Conservation (phyloP, 192 early-diverging fungal genomes). For the Backusella tuberculispora region DNA sequence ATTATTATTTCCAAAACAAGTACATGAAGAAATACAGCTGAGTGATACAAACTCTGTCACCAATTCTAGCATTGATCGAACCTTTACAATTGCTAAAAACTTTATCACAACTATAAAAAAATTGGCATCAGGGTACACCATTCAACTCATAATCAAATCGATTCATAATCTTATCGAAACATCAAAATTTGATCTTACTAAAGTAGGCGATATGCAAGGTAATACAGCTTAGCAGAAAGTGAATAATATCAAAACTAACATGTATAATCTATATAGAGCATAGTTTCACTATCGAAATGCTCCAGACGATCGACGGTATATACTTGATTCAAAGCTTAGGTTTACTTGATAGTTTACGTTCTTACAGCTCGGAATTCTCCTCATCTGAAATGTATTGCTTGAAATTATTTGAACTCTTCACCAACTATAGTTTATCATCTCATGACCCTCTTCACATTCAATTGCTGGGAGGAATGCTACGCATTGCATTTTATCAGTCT, state of each 20-base stretch:
- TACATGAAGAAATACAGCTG: constrained; percentile 3
- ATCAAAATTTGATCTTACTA: constrained; percentile 2
- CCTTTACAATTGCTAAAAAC: constrained; percentile 7
- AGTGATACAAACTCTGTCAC: neutral
- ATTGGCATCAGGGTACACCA: neutral
- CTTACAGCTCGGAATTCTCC: neutral
- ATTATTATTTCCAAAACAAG: constrained; percentile 11
- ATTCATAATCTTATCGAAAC: neutral
- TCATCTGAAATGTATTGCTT: constrained; percentile 1
- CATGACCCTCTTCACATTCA: constrained; percentile 6
- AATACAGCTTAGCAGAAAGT: neutral
- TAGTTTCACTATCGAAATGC: neutral
- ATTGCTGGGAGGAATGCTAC: constrained; percentile 7
- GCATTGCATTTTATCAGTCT: constrained; percentile 15
- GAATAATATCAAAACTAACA: neutral
- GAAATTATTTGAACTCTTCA: constrained; percentile 11
- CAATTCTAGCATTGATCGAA: neutral
- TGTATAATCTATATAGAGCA: neutral
- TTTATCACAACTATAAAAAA: constrained; percentile 2
- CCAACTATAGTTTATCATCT: neutral
- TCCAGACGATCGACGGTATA: constrained; percentile 14
- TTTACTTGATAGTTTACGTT: constrained; percentile 3
- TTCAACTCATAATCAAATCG: neutral
- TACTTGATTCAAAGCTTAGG: constrained; percentile 1
- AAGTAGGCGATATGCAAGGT: constrained; percentile 1